Percentiles rank a stretch among this genome's conserved stretches.
phyloP scores from a whole-genome alignment of 352 stramenopile species.

The Thalassiosira ordinaria region DNA sequence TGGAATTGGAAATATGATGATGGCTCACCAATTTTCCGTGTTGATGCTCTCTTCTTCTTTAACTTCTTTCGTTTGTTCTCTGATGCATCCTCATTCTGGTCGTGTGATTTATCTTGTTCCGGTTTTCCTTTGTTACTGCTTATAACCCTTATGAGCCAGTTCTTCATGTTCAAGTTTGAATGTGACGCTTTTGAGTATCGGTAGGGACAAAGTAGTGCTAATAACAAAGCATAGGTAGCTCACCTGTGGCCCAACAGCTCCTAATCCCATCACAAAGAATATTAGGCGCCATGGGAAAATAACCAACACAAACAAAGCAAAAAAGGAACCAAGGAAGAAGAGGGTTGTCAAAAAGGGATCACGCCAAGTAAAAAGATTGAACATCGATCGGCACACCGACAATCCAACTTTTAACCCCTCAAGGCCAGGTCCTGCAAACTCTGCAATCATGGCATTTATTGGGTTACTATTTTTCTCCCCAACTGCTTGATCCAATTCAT shows the following conservation, averaged over 20 bases:
- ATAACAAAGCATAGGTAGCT: too few relatives aligned
- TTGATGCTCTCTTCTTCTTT: constrained; percentile 7
- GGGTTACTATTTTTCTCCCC: constrained; percentile 55
- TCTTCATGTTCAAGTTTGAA: constrained; percentile 9
- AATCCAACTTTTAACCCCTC: constrained; percentile 52
- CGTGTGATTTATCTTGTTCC: too few relatives aligned
- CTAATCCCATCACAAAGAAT: constrained; percentile 69
- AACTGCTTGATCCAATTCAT: constrained; percentile 38
- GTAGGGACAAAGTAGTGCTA: too few relatives aligned
- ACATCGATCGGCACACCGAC: constrained; percentile 61
- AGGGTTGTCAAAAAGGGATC: constrained; percentile 80
- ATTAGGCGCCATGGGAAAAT: constrained; percentile 80
- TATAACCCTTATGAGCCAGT: constrained; percentile 25
- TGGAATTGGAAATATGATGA: constrained; percentile 48
- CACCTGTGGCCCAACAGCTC: constrained; percentile 76
- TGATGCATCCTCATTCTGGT: constrained; percentile 17
- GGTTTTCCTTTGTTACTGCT: constrained; percentile 28
- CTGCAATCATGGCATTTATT: constrained; percentile 45
- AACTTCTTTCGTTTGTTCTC: too few relatives aligned
- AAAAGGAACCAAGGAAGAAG: constrained; percentile 59
- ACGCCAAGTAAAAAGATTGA: constrained; percentile 77
- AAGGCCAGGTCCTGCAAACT: constrained; percentile 30
- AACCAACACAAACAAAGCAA: constrained; percentile 56
- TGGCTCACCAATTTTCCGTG: too few relatives aligned
- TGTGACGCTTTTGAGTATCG: not conserved